Percentiles rank a stretch among this genome's conserved stretches.
These are phyloP conservation scores for Chamaecyparis obtusa DNA, from an alignment of 75 land plant species.

Conservation along the genomic window DNA sequence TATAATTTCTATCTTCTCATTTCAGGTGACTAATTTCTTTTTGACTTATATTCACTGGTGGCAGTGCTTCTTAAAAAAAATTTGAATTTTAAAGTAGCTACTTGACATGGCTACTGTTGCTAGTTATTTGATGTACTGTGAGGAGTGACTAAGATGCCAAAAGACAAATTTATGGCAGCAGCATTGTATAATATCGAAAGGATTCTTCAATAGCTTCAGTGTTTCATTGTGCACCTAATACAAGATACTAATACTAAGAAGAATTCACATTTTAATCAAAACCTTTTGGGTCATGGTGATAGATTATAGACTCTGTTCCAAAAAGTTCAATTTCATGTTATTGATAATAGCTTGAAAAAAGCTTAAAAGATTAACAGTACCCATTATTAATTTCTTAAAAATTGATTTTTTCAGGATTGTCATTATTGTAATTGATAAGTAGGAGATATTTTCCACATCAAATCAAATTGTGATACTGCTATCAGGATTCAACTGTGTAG, in stretches of 20 bases:
- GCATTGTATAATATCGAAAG: background rate
- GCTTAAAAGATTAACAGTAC: background rate
- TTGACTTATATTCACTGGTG: background rate
- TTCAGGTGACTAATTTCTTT: background rate
- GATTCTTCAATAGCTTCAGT: background rate
- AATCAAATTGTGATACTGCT: too few species aligned
- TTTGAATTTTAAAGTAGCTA: background rate
- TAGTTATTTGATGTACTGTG: background rate
- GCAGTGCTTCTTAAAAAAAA: background rate
- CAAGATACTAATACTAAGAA: background rate
- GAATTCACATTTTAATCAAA: background rate
- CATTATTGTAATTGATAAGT: background rate
- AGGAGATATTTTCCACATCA: too few species aligned
- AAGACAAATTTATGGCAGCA: background rate
- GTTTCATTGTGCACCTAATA: background rate
- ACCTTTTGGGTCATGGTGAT: background rate
- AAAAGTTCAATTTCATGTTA: background rate
- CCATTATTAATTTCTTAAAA: background rate
- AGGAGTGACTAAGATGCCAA: background rate
- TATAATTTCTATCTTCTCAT: background rate
- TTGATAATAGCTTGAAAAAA: background rate
- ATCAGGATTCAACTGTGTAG: too few species aligned
- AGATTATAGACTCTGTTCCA: background rate
- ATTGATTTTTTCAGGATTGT: background rate
- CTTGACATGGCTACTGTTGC: background rate